phyloP scores from a whole-genome alignment of 805 yeast species.

The Metschnikowia proteae region DNA sequence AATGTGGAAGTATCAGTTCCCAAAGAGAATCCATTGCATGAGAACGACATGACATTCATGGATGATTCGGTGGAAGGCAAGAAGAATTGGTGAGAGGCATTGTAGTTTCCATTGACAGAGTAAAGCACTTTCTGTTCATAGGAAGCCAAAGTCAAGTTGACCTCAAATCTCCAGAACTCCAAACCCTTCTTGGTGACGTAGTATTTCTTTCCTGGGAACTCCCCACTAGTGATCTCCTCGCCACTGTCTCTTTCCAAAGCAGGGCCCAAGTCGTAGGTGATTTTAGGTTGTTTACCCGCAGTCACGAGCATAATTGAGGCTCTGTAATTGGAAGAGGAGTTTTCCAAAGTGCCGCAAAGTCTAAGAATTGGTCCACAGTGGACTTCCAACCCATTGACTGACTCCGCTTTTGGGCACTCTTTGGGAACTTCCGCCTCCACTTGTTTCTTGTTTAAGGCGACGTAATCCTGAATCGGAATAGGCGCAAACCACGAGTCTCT shows the following conservation, averaged over 20 bases:
- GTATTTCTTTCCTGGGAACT: constrained; percentile 44
- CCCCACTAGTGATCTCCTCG: constrained; percentile 30
- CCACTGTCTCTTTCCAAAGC: constrained; percentile 16
- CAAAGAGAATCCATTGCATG: constrained; percentile 89
- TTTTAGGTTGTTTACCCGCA: constrained; percentile 36
- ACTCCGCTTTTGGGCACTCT: constrained; percentile 25
- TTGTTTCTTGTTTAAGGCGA: constrained; percentile 23
- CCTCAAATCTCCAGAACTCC: constrained; percentile 62
- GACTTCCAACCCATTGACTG: constrained; percentile 38
- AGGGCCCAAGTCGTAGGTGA: constrained; percentile 38
- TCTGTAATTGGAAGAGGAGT: constrained; percentile 48
- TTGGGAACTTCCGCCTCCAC: constrained; percentile 25
- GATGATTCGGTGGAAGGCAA: constrained; percentile 62
- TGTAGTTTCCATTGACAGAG: constrained; percentile 42
- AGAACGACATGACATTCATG: constrained; percentile 78
- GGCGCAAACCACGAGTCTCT: constrained; percentile 19
- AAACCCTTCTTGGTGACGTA: constrained; percentile 43
- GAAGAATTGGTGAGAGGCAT: constrained; percentile 45
- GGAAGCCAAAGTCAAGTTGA: constrained; percentile 46
- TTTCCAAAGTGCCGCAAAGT: constrained; percentile 59
- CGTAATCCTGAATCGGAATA: constrained; percentile 29
- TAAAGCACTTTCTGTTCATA: constrained; percentile 65
- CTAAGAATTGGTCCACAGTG: constrained; percentile 78
- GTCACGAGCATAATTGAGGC: constrained; percentile 68
- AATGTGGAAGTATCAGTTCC: constrained; percentile 62